A percentile compares a stretch with the other conserved stretches of the same genome.
Evolutionary conservation across 164 flowering plant genomes (phyloP).

Genomic region (Magnolia sinica): DNA sequence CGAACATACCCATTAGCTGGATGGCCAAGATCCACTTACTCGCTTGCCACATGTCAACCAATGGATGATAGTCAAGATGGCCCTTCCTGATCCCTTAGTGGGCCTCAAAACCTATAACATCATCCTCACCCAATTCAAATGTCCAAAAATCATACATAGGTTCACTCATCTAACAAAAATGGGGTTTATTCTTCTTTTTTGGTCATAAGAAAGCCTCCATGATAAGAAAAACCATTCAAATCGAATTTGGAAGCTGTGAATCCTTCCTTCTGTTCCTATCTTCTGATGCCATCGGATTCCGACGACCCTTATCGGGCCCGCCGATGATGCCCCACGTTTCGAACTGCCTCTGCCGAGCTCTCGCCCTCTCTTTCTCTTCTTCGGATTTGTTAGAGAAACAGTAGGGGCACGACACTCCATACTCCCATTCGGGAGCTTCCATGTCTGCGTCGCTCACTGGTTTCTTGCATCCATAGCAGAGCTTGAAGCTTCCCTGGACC

Average conservation of each 20-base stretch:
- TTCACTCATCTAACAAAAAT: background rate
- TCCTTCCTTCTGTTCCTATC: background rate
- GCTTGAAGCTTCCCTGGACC: constrained; percentile 73
- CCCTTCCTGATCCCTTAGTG: too few relatives aligned
- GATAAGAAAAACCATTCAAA: background rate
- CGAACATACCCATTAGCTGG: too few relatives aligned
- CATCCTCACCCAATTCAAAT: too few relatives aligned
- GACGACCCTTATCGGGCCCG: constrained; percentile 87
- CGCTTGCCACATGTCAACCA: too few relatives aligned
- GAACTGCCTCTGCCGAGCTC: constrained; percentile 89
- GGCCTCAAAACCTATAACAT: too few relatives aligned
- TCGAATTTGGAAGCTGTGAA: constrained; percentile 10
- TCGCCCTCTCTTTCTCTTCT: constrained; percentile 91
- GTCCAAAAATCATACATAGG: background rate
- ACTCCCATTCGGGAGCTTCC: constrained; percentile 80
- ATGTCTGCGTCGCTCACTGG: constrained; percentile 88
- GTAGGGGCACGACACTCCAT: constrained; percentile 83
- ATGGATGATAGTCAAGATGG: too few relatives aligned
- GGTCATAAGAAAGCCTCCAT: too few relatives aligned
- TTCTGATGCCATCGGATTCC: background rate
- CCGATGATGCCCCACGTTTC: constrained; percentile 87
- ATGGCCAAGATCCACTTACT: too few relatives aligned
- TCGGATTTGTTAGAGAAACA: constrained; percentile 74
- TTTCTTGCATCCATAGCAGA: constrained; percentile 94
- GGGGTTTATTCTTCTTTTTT: background rate